Conservation (phyloP, 495 filamentous ascomycete genomes). For the Mytilinidion resinicola region DNA sequence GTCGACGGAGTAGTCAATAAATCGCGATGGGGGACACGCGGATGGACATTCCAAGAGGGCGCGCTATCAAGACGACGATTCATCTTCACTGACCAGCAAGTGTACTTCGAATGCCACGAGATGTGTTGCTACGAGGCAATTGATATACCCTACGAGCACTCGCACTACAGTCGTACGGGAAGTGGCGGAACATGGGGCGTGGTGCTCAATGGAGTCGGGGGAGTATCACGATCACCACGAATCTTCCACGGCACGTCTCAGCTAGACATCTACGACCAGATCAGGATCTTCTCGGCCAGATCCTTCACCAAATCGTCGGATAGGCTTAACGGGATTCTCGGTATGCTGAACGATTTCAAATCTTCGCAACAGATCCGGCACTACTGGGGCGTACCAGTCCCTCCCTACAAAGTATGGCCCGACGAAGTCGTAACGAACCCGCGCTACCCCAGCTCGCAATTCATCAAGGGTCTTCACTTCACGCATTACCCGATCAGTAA, state of each 20-base stretch:
- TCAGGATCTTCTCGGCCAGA: background rate
- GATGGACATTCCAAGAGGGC: constrained; percentile 12
- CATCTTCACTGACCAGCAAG: constrained; percentile 4
- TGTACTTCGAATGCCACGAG: background rate
- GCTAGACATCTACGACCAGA: background rate
- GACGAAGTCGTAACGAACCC: background rate
- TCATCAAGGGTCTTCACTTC: background rate
- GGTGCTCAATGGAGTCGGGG: background rate
- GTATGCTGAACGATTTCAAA: background rate
- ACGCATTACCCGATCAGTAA: background rate
- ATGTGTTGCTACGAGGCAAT: background rate
- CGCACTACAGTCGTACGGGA: no score
- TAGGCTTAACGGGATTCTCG: background rate
- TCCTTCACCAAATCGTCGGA: background rate
- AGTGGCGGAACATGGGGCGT: no score
- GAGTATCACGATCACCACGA: background rate
- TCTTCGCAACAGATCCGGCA: background rate
- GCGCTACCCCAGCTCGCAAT: background rate
- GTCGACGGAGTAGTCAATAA: no score
- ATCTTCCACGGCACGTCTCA: background rate
- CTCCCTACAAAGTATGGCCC: background rate
- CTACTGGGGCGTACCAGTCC: background rate
- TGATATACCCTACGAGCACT: no score
- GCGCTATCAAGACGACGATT: constrained; percentile 4
- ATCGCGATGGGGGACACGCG: background rate